Conservation (phyloP, 1,284 basidiomycete genomes). For the Violaceomyces palustris region DNA sequence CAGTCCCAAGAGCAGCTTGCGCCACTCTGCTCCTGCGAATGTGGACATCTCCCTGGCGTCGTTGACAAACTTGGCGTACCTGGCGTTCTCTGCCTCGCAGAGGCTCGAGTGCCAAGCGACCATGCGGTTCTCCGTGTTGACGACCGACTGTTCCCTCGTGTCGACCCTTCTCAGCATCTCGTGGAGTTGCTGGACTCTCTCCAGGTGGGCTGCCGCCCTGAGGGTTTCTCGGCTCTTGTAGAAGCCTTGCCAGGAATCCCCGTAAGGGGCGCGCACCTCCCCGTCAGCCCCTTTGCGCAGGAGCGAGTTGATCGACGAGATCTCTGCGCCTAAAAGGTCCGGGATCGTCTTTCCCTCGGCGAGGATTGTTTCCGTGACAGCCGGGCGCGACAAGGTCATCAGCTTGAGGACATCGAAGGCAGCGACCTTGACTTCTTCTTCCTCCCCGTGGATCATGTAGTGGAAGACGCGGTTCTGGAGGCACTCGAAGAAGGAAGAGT, state of each 20-base stretch:
- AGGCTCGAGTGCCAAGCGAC: constrained; percentile 34
- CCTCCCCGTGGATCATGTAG: background rate
- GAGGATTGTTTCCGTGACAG: constrained; percentile 12
- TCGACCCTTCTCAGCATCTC: constrained; percentile 22
- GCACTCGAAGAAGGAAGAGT: constrained; percentile 31
- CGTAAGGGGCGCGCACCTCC: constrained; percentile 4
- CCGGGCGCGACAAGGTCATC: constrained; percentile 17
- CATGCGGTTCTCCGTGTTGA: constrained; percentile 29
- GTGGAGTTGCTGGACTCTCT: constrained; percentile 31
- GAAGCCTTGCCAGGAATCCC: constrained; percentile 20
- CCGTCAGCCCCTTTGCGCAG: background rate
- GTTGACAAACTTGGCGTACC: constrained; percentile 26
- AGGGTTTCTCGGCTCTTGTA: constrained; percentile 27
- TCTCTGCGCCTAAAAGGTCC: constrained; percentile 2
- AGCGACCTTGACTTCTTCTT: background rate
- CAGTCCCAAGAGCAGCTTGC: constrained; percentile 17
- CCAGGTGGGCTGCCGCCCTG: constrained; percentile 32
- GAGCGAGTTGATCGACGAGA: background rate
- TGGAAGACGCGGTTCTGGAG: constrained; percentile 22
- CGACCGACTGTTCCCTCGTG: constrained; percentile 18
- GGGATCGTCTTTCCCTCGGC: constrained; percentile 1
- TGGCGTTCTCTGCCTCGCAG: constrained; percentile 19
- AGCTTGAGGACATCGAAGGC: constrained; percentile 26
- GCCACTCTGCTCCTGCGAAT: constrained; percentile 30
- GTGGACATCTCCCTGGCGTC: constrained; percentile 35